Evolutionary conservation across 164 flowering plant species (phyloP).

Genomic region (Cinnamomum chago): DNA sequence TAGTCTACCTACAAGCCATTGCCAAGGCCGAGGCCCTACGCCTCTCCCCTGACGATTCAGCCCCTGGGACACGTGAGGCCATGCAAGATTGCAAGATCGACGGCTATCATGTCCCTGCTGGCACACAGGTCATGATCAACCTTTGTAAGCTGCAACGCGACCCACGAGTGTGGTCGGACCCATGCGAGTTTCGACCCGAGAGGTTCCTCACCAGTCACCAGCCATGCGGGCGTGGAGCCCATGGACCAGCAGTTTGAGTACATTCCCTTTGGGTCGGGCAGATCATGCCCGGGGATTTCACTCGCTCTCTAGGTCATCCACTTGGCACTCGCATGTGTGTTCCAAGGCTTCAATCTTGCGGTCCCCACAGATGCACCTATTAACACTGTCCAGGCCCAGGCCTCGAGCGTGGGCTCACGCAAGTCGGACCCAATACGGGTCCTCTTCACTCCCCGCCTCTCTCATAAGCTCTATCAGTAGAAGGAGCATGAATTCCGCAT

Average conservation of each 20-base stretch:
- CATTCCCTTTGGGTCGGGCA: slow-evolving; percentile 30
- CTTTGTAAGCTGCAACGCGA: slow-evolving; percentile 33
- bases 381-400: slow-evolving; percentile 22
- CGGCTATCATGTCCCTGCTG: slow-evolving; percentile 20
- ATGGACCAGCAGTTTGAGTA: slow-evolving; percentile 19
- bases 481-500: no score
- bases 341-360: slow-evolving; percentile 25
- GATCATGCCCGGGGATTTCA: slow-evolving; percentile 24
- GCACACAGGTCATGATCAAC: slow-evolving; percentile 25
- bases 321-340: slow-evolving; percentile 23
- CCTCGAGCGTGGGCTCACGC: slow-evolving; percentile 1
- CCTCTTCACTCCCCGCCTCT: slow-evolving; percentile 21
- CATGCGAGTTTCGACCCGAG: slow-evolving; percentile 27
- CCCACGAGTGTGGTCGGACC: slow-evolving; percentile 25
- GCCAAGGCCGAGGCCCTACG: slow-evolving; percentile 15
- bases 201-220: slow-evolving; percentile 22
- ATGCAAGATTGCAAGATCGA: slow-evolving; percentile 16
- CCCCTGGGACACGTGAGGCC: slow-evolving; percentile 20
- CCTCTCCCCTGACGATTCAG: neutral
- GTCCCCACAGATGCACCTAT: neutral
- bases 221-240: slow-evolving; percentile 13
- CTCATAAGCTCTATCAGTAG: neutral
- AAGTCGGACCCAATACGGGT: slow-evolving; percentile 24
- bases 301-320: slow-evolving; percentile 17
- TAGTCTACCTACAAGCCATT: slow-evolving; percentile 25